These are phyloP conservation scores for Colletotrichum cereale DNA, from an alignment of 2,329 filamentous ascomycete genomes.

Conservation along the genomic window DNA sequence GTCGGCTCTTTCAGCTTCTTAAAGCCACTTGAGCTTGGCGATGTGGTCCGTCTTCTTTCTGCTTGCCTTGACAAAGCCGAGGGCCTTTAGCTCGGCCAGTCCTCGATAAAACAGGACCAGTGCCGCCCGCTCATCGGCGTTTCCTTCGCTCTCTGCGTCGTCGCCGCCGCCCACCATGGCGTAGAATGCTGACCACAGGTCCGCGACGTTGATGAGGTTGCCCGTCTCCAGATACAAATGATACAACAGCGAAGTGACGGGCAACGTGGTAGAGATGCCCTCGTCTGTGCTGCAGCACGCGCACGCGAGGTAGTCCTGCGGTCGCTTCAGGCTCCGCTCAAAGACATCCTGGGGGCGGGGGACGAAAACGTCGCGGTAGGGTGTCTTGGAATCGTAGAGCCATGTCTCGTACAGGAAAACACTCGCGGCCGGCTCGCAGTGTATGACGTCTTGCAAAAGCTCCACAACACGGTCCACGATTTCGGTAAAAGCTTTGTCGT, in stretches of 20 bases:
- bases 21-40: conserved; percentile 87
- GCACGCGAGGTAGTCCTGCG: conserved; percentile 83
- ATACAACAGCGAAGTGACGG: conserved; percentile 80
- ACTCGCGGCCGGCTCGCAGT: conserved; percentile 55
- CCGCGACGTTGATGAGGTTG: conserved; percentile 80
- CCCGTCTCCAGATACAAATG: conserved; percentile 84
- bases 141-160: conserved; percentile 49
- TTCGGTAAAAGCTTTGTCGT: conserved; percentile 78
- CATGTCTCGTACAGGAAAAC: conserved; percentile 78
- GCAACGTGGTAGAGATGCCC: conserved; percentile 71
- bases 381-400: conserved; percentile 79
- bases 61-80: conserved; percentile 90
- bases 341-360: conserved; percentile 78
- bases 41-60: conserved; percentile 94
- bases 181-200: conserved; percentile 83
- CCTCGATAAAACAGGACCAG: conserved; percentile 87
- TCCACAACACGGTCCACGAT: conserved; percentile 70
- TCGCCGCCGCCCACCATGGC: conserved; percentile 66
- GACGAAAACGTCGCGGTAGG: conserved; percentile 80
- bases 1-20: conserved; percentile 41
- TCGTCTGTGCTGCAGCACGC: conserved; percentile 71
- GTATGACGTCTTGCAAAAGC: conserved; percentile 56
- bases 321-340: conserved; percentile 77
- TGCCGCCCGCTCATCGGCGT: conserved; percentile 67
- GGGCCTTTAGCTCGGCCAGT: conserved; percentile 84